Percentiles rank a stretch among this genome's conserved stretches.
Evolutionary conservation across 2,329 filamentous ascomycete genomes (phyloP).

Genomic region (Exophiala viscosa): DNA sequence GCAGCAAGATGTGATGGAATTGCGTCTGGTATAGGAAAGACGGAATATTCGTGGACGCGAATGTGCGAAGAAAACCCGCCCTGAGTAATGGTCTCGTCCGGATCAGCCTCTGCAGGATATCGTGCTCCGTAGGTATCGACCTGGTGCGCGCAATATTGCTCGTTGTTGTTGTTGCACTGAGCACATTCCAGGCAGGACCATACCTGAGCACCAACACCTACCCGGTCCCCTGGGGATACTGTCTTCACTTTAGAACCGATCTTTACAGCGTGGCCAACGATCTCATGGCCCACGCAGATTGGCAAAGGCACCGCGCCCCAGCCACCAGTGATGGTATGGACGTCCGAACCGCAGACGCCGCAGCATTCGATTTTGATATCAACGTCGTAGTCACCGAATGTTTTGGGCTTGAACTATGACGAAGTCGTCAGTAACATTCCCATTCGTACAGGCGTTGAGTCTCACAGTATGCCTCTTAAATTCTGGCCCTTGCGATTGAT

Average conservation of each 20-base stretch:
- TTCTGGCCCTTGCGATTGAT: too few relatives aligned
- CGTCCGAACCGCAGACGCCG: conserved; percentile 69
- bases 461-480: too few relatives aligned
- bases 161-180: conserved; percentile 63
- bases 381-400: conserved; percentile 80
- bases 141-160: conserved; percentile 63
- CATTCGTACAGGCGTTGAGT: too few relatives aligned
- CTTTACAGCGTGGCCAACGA: conserved; percentile 65
- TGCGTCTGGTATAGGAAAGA: conserved; percentile 66
- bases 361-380: conserved; percentile 83
- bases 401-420: conserved; percentile 78
- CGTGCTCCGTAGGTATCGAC: conserved; percentile 49
- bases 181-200: conserved; percentile 63
- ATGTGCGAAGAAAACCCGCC: conserved; percentile 67
- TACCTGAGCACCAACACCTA: conserved; percentile 66
- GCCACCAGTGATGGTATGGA: conserved; percentile 64
- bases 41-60: conserved; percentile 72
- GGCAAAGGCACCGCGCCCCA: conserved; percentile 52
- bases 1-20: conserved; percentile 50
- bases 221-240: conserved; percentile 59
- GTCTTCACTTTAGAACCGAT: conserved; percentile 63
- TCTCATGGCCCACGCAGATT: conserved; percentile 58
- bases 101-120: conserved; percentile 46
- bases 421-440: conserved; percentile 3
- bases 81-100: conserved; percentile 60